Evolutionary conservation across 2,329 filamentous ascomycete species (phyloP), one percentile per base, ranked within the genome.

Genomic region (Neurospora crassa): DNA sequence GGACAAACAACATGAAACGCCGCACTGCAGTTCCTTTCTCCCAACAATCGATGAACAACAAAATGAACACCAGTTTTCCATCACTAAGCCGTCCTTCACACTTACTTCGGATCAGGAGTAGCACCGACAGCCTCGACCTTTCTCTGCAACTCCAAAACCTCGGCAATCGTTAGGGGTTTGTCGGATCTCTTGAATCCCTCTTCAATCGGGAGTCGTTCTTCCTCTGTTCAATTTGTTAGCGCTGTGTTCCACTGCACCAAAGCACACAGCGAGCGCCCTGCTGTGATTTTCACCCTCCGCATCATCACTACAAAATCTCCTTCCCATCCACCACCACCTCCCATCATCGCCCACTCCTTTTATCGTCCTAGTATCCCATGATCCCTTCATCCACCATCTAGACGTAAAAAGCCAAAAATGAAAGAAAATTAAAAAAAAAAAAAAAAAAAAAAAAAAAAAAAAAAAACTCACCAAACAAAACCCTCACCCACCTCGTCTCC

Each of bases 161-260:
- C 71, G 1, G 53, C 34, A 5, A 70, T 41, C 6, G 67, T 70
- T 3, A 72, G n/a, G 40, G 69, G 59, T 63, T 67, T 74, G 5
- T 70, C 70, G 5, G 72, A 71, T 14, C 74, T 34, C 70, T 70
- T 68, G 18, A 73, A 75, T 1, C 74, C 74, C 40, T 74, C 71
- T 4, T 73, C 73, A 42, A 73, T 73, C 24, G 74, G 74, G 2
- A 76, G 53, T 11, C 74, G 40, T 68, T 76, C 74, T 18, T 76
- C 43, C 41, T 76, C 74, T 74, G 69, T 40, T 16, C 7, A 47
- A 16, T 2, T 16, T 1, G 53, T 63, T 63, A 63, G 53, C 53
- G 8, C 29, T n/a, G 16, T 63, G 14, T 12, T n/a, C 37, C 5
- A 45, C 43, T 43, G 24, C 14, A 37, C 34, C 34, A 37, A 37